These are phyloP conservation scores for Penicillium cinerascens DNA, from an alignment of 495 filamentous ascomycete genomes.

Conservation along the genomic window DNA sequence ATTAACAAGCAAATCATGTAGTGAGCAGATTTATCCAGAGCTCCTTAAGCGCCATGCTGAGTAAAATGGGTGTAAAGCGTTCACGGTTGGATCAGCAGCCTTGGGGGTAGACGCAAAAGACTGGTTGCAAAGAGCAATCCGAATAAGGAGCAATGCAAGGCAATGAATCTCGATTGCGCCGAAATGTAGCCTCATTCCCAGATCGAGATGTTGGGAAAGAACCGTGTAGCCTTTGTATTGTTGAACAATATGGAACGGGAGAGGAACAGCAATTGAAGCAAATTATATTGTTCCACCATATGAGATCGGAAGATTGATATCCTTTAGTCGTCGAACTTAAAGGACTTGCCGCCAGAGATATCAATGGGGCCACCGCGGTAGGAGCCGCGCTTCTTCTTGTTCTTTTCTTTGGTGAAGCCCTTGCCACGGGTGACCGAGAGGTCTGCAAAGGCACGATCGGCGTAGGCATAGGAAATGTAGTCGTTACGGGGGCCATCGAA, in stretches of 20 bases:
- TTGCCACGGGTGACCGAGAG: slow-evolving; percentile 89
- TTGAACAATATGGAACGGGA: background rate
- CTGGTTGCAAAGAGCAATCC: background rate
- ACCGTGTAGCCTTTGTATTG: background rate
- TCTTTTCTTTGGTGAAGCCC: slow-evolving; percentile 99
- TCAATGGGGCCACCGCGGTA: slow-evolving; percentile 85
- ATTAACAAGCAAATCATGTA: slow-evolving; percentile 10
- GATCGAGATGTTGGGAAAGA: background rate
- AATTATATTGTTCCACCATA: background rate
- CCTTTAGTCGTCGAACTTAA: slow-evolving; percentile 81
- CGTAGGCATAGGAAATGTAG: slow-evolving; percentile 82
- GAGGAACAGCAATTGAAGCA: background rate
- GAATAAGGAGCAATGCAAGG: too few relatives aligned
- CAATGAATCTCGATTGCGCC: background rate
- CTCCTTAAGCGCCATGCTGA: slow-evolving; percentile 31
- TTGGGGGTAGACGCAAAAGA: background rate
- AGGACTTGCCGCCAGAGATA: slow-evolving; percentile 60
- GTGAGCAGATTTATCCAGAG: slow-evolving; percentile 13
- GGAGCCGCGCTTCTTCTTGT: slow-evolving; percentile 84
- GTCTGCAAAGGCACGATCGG: slow-evolving; percentile 79
- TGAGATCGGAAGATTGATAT: background rate
- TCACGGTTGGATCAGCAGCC: background rate
- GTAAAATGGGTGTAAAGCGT: slow-evolving; percentile 8
- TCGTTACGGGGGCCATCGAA: slow-evolving; percentile 59
- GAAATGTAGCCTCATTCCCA: background rate